These are phyloP conservation scores for Thielaviopsis punctulata DNA, from an alignment of 2,329 filamentous ascomycete genomes.

Conservation along the genomic window DNA sequence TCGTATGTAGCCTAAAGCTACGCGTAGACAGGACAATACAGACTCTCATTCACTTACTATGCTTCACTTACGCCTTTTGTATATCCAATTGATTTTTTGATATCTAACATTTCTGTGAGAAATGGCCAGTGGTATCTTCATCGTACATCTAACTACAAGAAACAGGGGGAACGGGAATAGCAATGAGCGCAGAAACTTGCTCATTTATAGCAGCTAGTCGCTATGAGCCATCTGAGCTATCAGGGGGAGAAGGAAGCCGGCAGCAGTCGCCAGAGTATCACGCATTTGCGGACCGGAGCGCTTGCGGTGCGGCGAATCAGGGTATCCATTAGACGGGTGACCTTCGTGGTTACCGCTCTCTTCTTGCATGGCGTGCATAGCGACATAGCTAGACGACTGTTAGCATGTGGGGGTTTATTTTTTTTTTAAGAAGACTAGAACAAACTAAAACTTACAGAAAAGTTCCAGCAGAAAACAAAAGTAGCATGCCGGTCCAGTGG, in stretches of 20 bases:
- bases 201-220: conserved; percentile 26
- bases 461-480: conserved; percentile 90
- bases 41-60: too few species aligned
- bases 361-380: conserved; percentile 97
- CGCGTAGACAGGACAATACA: too few species aligned
- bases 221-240: conserved; percentile 65
- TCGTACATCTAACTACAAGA: not conserved
- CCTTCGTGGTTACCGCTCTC: conserved; percentile 36
- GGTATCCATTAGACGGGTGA: conserved; percentile 37
- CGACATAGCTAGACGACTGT: conserved; percentile 56
- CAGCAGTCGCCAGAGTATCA: conserved; percentile 52
- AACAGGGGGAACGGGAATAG: not conserved
- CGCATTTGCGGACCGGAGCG: conserved; percentile 42
- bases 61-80: too few species aligned
- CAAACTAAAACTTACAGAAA: conserved; percentile 74
- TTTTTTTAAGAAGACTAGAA: too few species aligned
- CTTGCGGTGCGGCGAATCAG: conserved; percentile 32
- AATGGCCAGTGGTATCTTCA: not conserved
- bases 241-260: conserved; percentile 62
- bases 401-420: too few species aligned
- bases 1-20: too few species aligned
- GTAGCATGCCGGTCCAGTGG: conserved; percentile 82
- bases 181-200: not conserved
- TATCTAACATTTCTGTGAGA: not conserved
- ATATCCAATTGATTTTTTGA: not conserved